These are phyloP conservation scores for Lolium multiflorum DNA, from an alignment of 176 grass and related monocot species.

Conservation along the genomic window DNA sequence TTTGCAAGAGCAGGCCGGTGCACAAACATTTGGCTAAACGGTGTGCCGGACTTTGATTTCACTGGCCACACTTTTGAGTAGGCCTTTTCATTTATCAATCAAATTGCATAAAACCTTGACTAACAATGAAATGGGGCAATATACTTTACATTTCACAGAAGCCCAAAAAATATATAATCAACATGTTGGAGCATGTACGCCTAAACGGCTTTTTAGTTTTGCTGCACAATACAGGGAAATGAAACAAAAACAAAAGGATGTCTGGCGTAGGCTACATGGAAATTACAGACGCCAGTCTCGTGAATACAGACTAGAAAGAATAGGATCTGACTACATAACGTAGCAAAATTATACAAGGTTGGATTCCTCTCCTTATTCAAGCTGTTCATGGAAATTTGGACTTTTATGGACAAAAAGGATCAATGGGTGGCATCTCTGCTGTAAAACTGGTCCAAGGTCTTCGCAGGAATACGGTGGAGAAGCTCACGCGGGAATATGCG, in stretches of 20 bases:
- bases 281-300: constrained; percentile 30
- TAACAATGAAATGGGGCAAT: not conserved
- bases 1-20: too few relatives aligned
- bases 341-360: constrained; percentile 28
- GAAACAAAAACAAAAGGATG: not conserved
- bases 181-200: not conserved
- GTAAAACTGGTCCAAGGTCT: constrained; percentile 97
- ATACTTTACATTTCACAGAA: not conserved
- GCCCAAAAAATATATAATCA: not conserved
- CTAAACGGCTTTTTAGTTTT: constrained; percentile 17
- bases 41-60: too few relatives aligned
- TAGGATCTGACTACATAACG: not conserved
- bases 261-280: constrained; percentile 6
- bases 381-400: constrained; percentile 6
- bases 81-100: not conserved
- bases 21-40: too few relatives aligned
- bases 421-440: constrained; percentile 81
- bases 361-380: constrained; percentile 48
- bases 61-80: too few relatives aligned
- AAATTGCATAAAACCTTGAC: not conserved
- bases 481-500: constrained; percentile 98
- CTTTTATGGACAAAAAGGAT: constrained; percentile 38
- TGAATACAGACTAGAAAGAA: constrained; percentile 26
- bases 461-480: constrained; percentile 95
- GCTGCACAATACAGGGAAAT: constrained; percentile 20